Conservation (phyloP, 2,329 filamentous ascomycete species). For the Penicillium digitatum region DNA sequence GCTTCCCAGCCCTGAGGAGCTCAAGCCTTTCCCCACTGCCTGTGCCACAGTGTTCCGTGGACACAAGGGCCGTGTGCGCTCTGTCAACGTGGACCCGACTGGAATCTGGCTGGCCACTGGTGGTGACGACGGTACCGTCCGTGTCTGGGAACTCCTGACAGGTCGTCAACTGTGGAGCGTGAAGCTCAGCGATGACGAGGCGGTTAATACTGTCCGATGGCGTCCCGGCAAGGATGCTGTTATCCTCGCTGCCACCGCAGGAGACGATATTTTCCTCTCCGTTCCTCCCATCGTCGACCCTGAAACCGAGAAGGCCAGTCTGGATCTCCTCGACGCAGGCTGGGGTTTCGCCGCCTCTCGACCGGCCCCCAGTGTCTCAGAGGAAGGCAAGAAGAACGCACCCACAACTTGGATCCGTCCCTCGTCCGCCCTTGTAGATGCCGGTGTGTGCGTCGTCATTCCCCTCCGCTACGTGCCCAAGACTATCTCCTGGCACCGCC, state of each 20-base stretch:
- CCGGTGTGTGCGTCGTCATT: conserved; percentile 71
- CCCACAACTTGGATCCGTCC: conserved; percentile 82
- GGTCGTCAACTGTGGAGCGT: conserved; percentile 84
- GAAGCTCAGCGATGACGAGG: conserved; percentile 69
- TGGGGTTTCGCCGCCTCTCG: conserved; percentile 80
- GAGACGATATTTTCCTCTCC: conserved; percentile 81
- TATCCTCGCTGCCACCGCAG: conserved; percentile 77
- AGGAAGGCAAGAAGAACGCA: conserved; percentile 62
- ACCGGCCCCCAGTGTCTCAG: conserved; percentile 49
- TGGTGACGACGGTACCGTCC: conserved; percentile 87
- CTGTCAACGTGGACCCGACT: conserved; percentile 77
- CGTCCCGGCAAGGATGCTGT: conserved; percentile 75
- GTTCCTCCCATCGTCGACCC: conserved; percentile 70
- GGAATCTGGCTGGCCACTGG: conserved; percentile 85
- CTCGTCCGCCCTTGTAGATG: conserved; percentile 65
- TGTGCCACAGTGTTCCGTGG: conserved; percentile 83
- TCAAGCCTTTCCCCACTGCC: conserved; percentile 90
- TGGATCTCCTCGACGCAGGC: conserved; percentile 77
- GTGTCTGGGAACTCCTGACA: conserved; percentile 83
- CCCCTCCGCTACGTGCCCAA: conserved; percentile 79
- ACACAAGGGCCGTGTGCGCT: conserved; percentile 82
- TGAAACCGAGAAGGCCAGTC: conserved; percentile 68
- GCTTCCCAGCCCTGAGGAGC: conserved; percentile 84
- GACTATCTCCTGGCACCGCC: conserved; percentile 86
- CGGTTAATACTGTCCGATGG: conserved; percentile 86